Percentiles rank a stretch among this genome's conserved stretches.
phyloP scores from a whole-genome alignment of 371 early-diverging fungal genomes.

The Mucor piriformis region DNA sequence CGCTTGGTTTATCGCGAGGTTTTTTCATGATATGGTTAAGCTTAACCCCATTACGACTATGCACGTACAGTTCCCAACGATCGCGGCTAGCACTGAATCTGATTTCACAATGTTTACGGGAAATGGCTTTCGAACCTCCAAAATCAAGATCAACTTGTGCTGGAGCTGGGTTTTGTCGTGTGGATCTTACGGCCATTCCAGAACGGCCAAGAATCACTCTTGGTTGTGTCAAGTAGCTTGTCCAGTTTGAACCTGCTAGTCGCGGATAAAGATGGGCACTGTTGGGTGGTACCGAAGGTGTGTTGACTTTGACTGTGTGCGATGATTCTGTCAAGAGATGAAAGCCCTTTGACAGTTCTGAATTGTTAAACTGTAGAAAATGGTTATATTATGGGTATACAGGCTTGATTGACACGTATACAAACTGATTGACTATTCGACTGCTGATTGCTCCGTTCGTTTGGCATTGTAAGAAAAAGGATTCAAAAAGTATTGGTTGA shows the following conservation, averaged over 20 bases:
- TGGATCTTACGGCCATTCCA: neutral
- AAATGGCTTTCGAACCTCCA: slow-evolving; percentile 37
- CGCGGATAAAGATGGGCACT: slow-evolving; percentile 41
- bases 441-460: neutral
- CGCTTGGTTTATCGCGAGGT: slow-evolving; percentile 24
- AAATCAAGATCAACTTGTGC: slow-evolving; percentile 39
- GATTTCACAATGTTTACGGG: slow-evolving; percentile 48
- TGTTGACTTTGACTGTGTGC: slow-evolving; percentile 32
- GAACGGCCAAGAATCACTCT: slow-evolving; percentile 41
- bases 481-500: no score
- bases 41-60: slow-evolving; percentile 47
- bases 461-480: neutral
- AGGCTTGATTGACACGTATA: no score
- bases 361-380: slow-evolving; percentile 27
- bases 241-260: slow-evolving; percentile 47
- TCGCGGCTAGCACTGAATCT: slow-evolving; percentile 26
- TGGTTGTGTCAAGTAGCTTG: slow-evolving; percentile 40
- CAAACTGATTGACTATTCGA: neutral
- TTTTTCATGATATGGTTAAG: slow-evolving; percentile 35
- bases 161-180: neutral
- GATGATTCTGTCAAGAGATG: slow-evolving; percentile 38
- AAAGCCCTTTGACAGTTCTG: slow-evolving; percentile 28
- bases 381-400: neutral
- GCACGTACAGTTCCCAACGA: slow-evolving; percentile 44
- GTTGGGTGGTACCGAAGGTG: slow-evolving; percentile 28